Evolutionary conservation across 805 yeast genomes (phyloP).

Genomic region (Saturnispora gosingensis): DNA sequence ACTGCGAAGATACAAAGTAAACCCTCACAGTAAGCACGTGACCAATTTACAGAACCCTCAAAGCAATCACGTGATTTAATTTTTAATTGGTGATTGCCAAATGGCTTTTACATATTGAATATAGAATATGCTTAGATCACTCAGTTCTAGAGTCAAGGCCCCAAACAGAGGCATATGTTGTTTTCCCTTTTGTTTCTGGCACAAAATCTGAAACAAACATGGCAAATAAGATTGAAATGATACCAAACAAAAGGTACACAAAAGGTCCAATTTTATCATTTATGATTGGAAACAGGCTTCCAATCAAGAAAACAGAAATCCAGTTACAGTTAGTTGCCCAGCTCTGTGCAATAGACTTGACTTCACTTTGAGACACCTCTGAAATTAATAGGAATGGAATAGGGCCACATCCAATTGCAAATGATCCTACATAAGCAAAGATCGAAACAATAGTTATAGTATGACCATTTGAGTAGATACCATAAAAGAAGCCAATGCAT

Average conservation of each 20-base stretch:
- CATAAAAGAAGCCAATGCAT: slow-evolving; percentile 54
- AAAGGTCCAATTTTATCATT: slow-evolving; percentile 62
- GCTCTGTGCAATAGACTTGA: slow-evolving; percentile 82
- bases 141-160: slow-evolving; percentile 13
- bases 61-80: too few species aligned
- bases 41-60: background rate
- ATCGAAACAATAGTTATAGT: slow-evolving; percentile 52
- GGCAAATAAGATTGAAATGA: slow-evolving; percentile 42
- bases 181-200: slow-evolving; percentile 72
- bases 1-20: slow-evolving; percentile 1
- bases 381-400: slow-evolving; percentile 85
- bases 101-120: background rate
- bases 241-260: slow-evolving; percentile 65
- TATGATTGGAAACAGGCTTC: slow-evolving; percentile 69
- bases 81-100: too few species aligned
- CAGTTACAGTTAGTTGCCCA: slow-evolving; percentile 89
- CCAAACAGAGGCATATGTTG: slow-evolving; percentile 64
- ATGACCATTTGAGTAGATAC: slow-evolving; percentile 44
- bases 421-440: slow-evolving; percentile 66
- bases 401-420: slow-evolving; percentile 92
- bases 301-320: slow-evolving; percentile 79
- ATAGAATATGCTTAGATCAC: background rate
- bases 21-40: slow-evolving; percentile 9
- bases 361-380: slow-evolving; percentile 77
- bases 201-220: slow-evolving; percentile 38